Base-by-base conservation (phyloP, 139 green algal genomes). In the Edaphochlamys debaryana region DNA sequence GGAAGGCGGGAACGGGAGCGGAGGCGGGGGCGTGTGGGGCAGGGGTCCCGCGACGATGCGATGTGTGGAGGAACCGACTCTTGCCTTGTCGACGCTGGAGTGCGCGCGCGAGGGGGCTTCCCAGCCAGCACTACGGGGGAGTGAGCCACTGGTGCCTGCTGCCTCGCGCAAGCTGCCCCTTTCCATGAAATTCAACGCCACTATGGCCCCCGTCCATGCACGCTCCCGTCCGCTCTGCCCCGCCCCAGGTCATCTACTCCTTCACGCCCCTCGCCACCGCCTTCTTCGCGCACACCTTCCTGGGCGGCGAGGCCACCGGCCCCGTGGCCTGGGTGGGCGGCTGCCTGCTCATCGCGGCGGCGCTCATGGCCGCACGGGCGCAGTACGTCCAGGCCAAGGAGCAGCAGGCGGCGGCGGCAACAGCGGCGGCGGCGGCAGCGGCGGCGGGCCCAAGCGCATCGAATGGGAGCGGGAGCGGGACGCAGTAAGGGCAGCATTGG, bases 291-390 rank as follows among this genome's bases (percentile, higher is more conserved):
- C 71, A 32, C 38, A 29, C 75, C 25, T 50, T 89, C 3, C 76
- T 93, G 84, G 83, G 86, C 50, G 90, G 87, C 13, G 90, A 93
- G 67, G 69, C 69, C 29, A 90, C 91, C 68, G 86, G 88, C 3
- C 66, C 86, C 0, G 27, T 89, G 37, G 81, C 82, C 11, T 93
- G 85, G 80, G 80, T 73, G 27, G 90, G 90, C 11, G 87, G 88
- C 29, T 78, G 29, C 9, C 34, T 85, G 0, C 85, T 93, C 45
- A 52, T 92, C 27, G 64, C 50, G 27, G 88, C 45, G 11, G 45
- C 45, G 45, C 45, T 54, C 11, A 13, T 13, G 45, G 45, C 45
- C 11, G 45, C 45, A 9, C 9, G 13, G 11, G 45, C 45, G 45
- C 45, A 54, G 45, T 54, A 54, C 45, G 11, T 22, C 11, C 45